These are phyloP conservation scores for Pythium chondricola DNA, from an alignment of 352 stramenopile species.

Conservation along the genomic window DNA sequence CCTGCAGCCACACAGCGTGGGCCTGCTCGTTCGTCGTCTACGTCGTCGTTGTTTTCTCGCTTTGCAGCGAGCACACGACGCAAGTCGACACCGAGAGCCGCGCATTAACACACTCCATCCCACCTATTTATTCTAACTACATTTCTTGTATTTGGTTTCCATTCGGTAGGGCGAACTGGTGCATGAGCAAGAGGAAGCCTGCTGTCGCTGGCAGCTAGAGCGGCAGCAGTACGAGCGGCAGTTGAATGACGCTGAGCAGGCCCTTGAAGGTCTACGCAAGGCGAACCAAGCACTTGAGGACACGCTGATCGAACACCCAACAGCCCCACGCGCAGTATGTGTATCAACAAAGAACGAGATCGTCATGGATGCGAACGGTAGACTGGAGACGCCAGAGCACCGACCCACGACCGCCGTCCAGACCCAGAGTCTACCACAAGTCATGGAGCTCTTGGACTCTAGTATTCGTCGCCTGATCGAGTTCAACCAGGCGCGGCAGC, in stretches of 20 bases:
- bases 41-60: conserved; percentile 12
- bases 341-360: conserved; percentile 2
- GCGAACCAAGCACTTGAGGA: conserved; percentile 57
- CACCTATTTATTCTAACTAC: conserved; percentile 2
- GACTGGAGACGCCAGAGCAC: not conserved
- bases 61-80: conserved; percentile 5
- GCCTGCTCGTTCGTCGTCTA: not conserved
- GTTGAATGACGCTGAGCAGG: conserved; percentile 54
- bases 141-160: conserved; percentile 1
- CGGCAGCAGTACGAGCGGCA: conserved; percentile 62
- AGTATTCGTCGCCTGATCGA: conserved; percentile 48
- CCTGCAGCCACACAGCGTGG: not conserved
- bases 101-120: conserved; percentile 4
- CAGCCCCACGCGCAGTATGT: too few species aligned
- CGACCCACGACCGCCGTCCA: not conserved
- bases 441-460: conserved; percentile 36
- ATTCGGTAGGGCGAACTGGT: conserved; percentile 41
- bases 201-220: conserved; percentile 58
- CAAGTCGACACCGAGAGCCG: conserved; percentile 7
- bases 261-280: conserved; percentile 45
- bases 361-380: conserved; percentile 12
- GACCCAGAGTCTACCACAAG: not conserved
- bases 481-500: conserved; percentile 42
- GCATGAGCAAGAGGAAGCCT: conserved; percentile 54
- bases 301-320: conserved; percentile 38